Base-by-base conservation (phyloP, 345 rosid genomes). In the Kernera saxatilis region DNA sequence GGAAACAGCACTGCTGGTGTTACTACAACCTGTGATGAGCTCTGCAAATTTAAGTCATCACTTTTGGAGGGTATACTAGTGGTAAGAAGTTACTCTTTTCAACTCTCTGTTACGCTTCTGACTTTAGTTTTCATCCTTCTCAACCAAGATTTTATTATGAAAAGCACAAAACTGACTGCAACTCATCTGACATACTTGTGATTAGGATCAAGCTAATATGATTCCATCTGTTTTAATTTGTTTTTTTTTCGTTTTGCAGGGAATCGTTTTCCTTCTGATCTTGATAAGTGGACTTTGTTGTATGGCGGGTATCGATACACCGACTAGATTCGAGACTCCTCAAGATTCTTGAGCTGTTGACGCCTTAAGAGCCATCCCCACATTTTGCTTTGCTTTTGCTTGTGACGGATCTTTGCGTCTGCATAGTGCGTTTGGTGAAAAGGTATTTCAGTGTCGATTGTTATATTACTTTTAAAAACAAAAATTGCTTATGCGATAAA, bases 291-390 rank as follows among this genome's bases (percentile, higher is more conserved):
- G 99, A 63, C 95, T 94, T 53, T 85, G 98, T 80, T 91, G 97
- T 77, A 94, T 94, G 99, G 86, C 87, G 86, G 97, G 97, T 79
- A 94, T 94, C 57, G 98, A 91, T 70, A 89, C 98, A 2, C 99
- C 98, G 6, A 77, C 93, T 12, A 83, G 95, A 85, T 94, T 94
- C 73, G 97, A 94, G 88, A 77, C 88, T n/a, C 96, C 97, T 12
- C 96, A 91, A 72, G 99, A 89, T 30, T 85, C 96, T 64, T 94
- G 70, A 88, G 73, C 63, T 30, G 45, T 22, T 48, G 46, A 37
- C 57, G 41, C 41, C 51, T 61, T 74, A 26, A 76, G 49, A 55
- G 66, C 46, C 67, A 76, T 55, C 61, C 50, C 39, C 45, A 54
- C 54, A 51, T 35, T 46, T 69, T 73, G 71, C 71, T 74, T 74